Base-by-base conservation (phyloP, 2,329 filamentous ascomycete genomes). In the Bertia moriformis region DNA sequence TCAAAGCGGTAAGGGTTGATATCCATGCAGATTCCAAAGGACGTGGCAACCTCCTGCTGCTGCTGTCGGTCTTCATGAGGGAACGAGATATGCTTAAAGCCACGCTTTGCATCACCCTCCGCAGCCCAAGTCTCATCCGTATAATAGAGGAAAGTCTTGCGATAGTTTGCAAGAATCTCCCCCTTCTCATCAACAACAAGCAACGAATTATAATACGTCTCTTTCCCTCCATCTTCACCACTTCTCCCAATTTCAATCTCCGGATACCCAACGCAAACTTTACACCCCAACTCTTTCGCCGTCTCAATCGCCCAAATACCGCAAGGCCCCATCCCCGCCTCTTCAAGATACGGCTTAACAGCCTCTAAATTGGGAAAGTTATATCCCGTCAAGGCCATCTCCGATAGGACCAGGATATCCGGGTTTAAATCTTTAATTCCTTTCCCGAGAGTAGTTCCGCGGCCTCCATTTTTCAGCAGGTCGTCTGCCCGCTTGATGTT, bases 141-240 rank as follows among this genome's bases (percentile, higher is more conserved):
- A 54, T 75, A 78, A 59, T 78, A 80, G 43, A 80, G 65, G 47
- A 78, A 78, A 10, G 64, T 63, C 52, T 80, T 80, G 44, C 73
- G 69, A 54, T 79, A 78, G 49, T 77, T 74, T 35, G 61, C 57
- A 12, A 78, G 46, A 2, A 75, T 56, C n/a, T 61, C 48, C 3
- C 74, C 75, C 0, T 51, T 46, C 3, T 71, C 65, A n/a, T 63
- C 61, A 18, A 78, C 63, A 18, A 73, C 69, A 14, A 79, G 63
- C 3, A 69, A 65, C 5, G 69, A 66, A 50, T 80, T 80, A 57
- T 75, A 79, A 45, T 65, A 59, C 30, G 52, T 62, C 10, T 49
- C 36, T 22, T 40, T 38, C 32, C 24, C 24, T 10, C 24, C 24
- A 10, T 10, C 24, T 10, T 10, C 24, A 10, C 10, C 46, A 19